phyloP scores from a whole-genome alignment of 495 filamentous ascomycete genomes.

The Copromyces sp. region DNA sequence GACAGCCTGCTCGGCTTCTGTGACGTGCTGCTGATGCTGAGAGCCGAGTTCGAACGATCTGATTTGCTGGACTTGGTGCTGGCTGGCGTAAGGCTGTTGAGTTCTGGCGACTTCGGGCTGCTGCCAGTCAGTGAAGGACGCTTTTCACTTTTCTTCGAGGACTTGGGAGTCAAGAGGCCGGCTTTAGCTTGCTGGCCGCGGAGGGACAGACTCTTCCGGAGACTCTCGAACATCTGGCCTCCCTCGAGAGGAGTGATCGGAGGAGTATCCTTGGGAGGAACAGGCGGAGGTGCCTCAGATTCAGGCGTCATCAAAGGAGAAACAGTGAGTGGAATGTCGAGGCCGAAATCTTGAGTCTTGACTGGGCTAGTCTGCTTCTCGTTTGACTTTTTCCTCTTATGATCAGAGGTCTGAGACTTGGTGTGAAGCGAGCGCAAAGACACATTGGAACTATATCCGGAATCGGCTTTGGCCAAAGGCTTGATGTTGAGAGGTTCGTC shows the following conservation, averaged over 20 bases:
- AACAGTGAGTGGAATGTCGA: background rate
- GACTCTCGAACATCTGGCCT: background rate
- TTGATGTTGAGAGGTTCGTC: conserved; percentile 25
- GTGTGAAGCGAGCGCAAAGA: conserved; percentile 37
- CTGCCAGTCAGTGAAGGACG: background rate
- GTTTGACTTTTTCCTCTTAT: background rate
- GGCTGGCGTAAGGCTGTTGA: conserved; percentile 13
- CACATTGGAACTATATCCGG: conserved; percentile 46
- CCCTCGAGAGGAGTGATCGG: background rate
- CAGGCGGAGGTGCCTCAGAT: conserved; percentile 18
- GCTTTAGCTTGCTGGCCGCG: background rate
- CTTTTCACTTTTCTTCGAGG: background rate
- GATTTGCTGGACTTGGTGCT: conserved; percentile 19
- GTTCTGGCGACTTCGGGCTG: conserved; percentile 13
- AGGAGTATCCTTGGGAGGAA: conserved; percentile 21
- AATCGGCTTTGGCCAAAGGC: conserved; percentile 41
- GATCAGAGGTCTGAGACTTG: conserved; percentile 6
- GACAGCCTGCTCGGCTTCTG: conserved; percentile 30
- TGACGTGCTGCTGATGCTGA: conserved; percentile 25
- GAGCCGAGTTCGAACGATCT: conserved; percentile 16
- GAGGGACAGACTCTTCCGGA: conserved; percentile 1
- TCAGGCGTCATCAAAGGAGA: conserved; percentile 2
- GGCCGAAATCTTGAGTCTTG: background rate
- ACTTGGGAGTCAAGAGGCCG: background rate
- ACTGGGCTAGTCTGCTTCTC: conserved; percentile 6